Conservation (phyloP, 768 basidiomycete species). For the Russula ochroleuca region DNA sequence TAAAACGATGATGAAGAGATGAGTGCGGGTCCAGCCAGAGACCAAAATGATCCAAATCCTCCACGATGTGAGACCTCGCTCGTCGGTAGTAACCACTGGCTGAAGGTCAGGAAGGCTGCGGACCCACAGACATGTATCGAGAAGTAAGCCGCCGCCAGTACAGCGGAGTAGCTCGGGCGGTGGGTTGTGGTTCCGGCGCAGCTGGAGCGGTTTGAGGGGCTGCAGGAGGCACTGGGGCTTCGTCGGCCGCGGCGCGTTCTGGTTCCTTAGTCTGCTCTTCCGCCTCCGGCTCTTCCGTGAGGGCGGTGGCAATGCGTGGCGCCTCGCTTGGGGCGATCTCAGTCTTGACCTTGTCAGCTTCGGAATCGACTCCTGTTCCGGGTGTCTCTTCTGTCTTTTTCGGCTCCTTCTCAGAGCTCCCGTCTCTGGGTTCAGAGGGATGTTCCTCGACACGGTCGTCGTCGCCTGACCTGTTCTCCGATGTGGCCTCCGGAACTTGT, state of each 20-base stretch:
- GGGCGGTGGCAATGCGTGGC: neutral
- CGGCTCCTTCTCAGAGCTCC: neutral
- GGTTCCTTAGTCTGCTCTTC: neutral
- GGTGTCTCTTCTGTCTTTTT: neutral
- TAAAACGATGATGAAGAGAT: neutral
- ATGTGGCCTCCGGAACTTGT: neutral
- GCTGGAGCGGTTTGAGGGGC: neutral
- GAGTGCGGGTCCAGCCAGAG: neutral
- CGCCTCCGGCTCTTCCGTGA: conserved; percentile 6
- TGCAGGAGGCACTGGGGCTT: neutral
- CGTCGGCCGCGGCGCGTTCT: neutral
- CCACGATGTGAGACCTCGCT: neutral
- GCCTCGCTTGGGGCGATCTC: neutral
- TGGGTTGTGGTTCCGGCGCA: neutral
- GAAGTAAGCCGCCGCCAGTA: conserved; percentile 6
- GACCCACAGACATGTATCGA: neutral
- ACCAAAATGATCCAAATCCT: neutral
- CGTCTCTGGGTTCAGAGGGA: neutral
- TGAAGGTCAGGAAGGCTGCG: neutral
- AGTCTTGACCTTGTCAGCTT: conserved; percentile 1
- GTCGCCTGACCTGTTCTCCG: neutral
- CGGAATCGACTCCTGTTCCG: neutral
- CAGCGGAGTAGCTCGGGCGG: neutral
- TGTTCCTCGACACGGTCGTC: neutral
- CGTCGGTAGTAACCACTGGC: neutral